These are phyloP conservation scores for Emergomyces orientalis DNA, from an alignment of 2,329 filamentous ascomycete genomes.

Conservation along the genomic window DNA sequence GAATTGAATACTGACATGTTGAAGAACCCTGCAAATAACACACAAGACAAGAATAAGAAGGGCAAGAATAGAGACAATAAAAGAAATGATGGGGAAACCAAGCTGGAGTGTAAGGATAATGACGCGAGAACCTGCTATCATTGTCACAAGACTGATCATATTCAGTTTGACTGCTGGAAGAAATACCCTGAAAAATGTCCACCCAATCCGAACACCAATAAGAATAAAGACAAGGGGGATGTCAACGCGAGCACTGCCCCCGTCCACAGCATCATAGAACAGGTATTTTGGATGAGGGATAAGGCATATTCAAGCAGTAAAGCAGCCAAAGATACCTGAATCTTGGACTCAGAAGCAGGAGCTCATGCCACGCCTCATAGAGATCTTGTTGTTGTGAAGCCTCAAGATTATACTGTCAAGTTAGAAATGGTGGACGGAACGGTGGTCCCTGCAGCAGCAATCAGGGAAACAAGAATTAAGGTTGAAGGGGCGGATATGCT, in stretches of 20 bases:
- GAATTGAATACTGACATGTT: background rate
- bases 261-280: background rate
- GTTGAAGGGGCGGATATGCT: too few species aligned
- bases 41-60: background rate
- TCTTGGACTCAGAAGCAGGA: background rate
- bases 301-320: background rate
- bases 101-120: background rate
- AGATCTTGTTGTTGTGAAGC: too few species aligned
- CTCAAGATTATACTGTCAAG: too few species aligned
- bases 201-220: background rate
- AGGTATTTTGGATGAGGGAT: background rate
- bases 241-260: background rate
- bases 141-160: background rate
- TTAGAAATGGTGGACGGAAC: too few species aligned
- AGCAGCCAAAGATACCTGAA: background rate
- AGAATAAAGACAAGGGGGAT: background rate
- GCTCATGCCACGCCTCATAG: too few species aligned
- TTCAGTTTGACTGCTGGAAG: background rate
- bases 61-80: background rate
- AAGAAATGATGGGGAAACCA: background rate
- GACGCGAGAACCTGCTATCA: background rate
- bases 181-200: background rate
- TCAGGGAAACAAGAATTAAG: too few species aligned
- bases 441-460: too few species aligned
- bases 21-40: background rate